Evolutionary conservation across 176 grass and related monocot genomes (phyloP).

Genomic region (Oryza meridionalis): DNA sequence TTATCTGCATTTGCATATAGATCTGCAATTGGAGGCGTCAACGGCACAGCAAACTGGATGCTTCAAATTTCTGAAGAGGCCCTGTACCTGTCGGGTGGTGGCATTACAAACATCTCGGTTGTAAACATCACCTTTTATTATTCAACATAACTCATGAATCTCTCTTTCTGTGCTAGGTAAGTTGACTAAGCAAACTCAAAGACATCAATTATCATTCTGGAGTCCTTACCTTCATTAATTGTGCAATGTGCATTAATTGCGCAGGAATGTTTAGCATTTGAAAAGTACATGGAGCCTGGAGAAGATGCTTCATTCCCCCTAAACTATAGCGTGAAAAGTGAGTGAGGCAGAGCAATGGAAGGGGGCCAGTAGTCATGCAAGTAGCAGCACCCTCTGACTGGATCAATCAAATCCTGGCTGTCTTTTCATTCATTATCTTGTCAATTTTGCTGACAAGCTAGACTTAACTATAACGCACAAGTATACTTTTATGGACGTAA

Average conservation of each 20-base stretch:
- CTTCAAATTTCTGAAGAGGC: slow-evolving; percentile 8
- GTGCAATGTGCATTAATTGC: slow-evolving; percentile 7
- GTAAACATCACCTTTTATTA: not conserved
- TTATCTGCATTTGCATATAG: slow-evolving; percentile 19
- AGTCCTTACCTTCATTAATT: slow-evolving; percentile 15
- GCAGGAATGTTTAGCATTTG: slow-evolving; percentile 12
- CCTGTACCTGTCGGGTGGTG: not conserved
- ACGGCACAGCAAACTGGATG: not conserved
- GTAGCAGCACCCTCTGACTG: slow-evolving; percentile 10
- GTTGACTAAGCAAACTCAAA: slow-evolving; percentile 22
- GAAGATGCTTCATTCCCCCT: slow-evolving; percentile 3
- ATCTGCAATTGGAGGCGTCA: slow-evolving; percentile 9
- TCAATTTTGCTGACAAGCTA: not conserved
- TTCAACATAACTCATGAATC: slow-evolving; percentile 1
- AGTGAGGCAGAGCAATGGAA: not conserved
- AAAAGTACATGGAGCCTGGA: not conserved
- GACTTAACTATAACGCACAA: not conserved
- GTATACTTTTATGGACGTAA: not conserved
- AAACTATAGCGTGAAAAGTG: not conserved
- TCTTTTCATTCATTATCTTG: not conserved
- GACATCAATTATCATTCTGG: not conserved
- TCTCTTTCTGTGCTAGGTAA: not conserved
- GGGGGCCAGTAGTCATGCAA: not conserved
- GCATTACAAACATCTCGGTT: slow-evolving; percentile 25
- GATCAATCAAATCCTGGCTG: not conserved